Evolutionary conservation across 768 basidiomycete species (phyloP), one percentile per base, ranked within the genome.

Genomic region (Chlorophyllum brunneum): DNA sequence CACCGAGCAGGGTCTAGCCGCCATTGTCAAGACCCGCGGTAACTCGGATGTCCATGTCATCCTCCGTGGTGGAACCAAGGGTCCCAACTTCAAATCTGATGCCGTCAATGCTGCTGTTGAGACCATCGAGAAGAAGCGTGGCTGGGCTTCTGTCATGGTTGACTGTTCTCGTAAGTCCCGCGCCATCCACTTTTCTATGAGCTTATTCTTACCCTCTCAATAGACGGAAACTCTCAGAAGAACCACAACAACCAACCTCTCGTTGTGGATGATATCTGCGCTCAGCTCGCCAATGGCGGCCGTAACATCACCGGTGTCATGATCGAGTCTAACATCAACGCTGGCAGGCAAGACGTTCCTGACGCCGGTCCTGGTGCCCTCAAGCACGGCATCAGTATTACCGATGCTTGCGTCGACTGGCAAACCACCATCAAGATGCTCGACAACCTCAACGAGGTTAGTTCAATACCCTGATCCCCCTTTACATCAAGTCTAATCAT

Each of bases 181-280:
- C 40, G 49, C 40, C 13, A 36, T 34, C 30, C 44, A 46, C 48
- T 47, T 31, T 40, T 49, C 23, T 52, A 29, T 47, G 43, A 42
- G 37, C 23, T 36, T 10, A 15, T 38, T 48, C 54, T 20, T 9
- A 47, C 11, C 22, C 36, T 40, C 33, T 51, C 26, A 38, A 34
- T 57, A 86, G 93, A 98, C 63, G 95, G 95, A 26, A 99, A 99
- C 77, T 97, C 94, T 30, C 83, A 85, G 55, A 98, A 98, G 75
- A 86, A 97, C 69, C 89, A 95, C 74, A 80, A 81, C 63, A 95
- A 95, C 70, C 95, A 97, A 68, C 85, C 93, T 15, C 82, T 83
- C 59, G 91, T 92, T 37, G 63, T 91, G 51, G 78, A 81, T 57
- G 69, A 79, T 66, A 79, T 92, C 61, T 84, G 83, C 67, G 70